Percentiles rank a stretch among this genome's conserved stretches.
phyloP scores from a whole-genome alignment of 2,329 filamentous ascomycete species.

The Bipolaris oryzae region DNA sequence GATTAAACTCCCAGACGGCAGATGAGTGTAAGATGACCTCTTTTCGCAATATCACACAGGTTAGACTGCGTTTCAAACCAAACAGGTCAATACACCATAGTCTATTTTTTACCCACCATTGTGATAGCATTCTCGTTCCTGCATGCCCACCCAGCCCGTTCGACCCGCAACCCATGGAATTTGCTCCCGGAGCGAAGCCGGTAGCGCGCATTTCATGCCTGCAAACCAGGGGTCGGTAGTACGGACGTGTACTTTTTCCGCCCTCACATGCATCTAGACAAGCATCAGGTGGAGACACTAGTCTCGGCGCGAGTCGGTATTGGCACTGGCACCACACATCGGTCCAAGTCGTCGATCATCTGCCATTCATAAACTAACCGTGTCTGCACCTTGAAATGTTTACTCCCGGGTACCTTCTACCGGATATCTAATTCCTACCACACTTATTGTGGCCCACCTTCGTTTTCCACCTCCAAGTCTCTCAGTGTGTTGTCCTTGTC shows the following conservation, averaged over 20 bases:
- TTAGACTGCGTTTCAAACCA: conserved; percentile 6
- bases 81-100: background rate
- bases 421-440: conserved; percentile 24
- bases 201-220: conserved; percentile 21
- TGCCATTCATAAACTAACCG: conserved; percentile 28
- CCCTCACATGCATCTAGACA: conserved; percentile 19
- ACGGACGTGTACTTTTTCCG: conserved; percentile 22
- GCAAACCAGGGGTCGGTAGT: conserved; percentile 15
- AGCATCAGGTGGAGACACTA: conserved; percentile 17
- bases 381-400: conserved; percentile 11
- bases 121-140: conserved; percentile 19
- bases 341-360: conserved; percentile 24
- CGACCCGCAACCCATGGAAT: conserved; percentile 9
- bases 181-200: conserved; percentile 22
- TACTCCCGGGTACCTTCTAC: conserved; percentile 13
- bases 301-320: conserved; percentile 23
- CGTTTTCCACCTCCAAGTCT: conserved; percentile 25
- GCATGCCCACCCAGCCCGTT: conserved; percentile 17
- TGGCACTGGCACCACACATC: conserved; percentile 34
- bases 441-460: conserved; percentile 25
- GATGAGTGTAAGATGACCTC: background rate
- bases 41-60: background rate
- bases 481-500: conserved; percentile 36
- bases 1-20: conserved; percentile 3
- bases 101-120: conserved; percentile 1